These are phyloP conservation scores for Colletotrichum agaves DNA, from an alignment of 2,329 filamentous ascomycete species.

Conservation along the genomic window DNA sequence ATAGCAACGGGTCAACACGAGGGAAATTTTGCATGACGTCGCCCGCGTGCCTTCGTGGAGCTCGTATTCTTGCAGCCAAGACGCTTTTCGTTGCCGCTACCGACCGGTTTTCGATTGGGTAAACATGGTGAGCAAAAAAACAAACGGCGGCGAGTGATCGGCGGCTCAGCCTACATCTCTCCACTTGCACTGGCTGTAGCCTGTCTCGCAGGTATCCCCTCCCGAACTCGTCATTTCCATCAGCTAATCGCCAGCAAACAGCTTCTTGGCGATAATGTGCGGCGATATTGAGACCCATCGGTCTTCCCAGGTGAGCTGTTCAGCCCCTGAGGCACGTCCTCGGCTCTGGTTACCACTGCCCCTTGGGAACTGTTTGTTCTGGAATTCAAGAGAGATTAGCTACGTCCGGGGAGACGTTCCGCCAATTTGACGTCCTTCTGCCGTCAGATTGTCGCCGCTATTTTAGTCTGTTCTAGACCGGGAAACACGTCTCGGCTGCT, in stretches of 20 bases:
- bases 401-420: constrained; percentile 2
- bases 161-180: constrained; percentile 24
- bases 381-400: neutral
- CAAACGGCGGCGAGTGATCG: constrained; percentile 11
- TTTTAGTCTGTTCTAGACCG: constrained; percentile 16
- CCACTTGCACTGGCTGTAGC: constrained; percentile 17
- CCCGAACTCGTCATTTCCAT: constrained; percentile 13
- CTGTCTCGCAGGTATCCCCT: constrained; percentile 1
- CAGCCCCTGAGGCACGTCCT: neutral
- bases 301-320: neutral
- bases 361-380: neutral
- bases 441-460: constrained; percentile 1
- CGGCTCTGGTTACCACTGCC: neutral
- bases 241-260: neutral
- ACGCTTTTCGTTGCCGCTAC: neutral
- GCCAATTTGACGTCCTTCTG: constrained; percentile 3
- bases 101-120: neutral
- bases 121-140: neutral
- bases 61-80: constrained; percentile 28
- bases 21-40: constrained; percentile 22
- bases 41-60: constrained; percentile 5
- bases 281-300: constrained; percentile 12
- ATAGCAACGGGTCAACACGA: constrained; percentile 22
- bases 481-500: neutral
- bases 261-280: constrained; percentile 5